Evolutionary conservation across 345 rosid genomes (phyloP), one percentile per base, ranked within the genome.

Genomic region (Syzygium aqueum): DNA sequence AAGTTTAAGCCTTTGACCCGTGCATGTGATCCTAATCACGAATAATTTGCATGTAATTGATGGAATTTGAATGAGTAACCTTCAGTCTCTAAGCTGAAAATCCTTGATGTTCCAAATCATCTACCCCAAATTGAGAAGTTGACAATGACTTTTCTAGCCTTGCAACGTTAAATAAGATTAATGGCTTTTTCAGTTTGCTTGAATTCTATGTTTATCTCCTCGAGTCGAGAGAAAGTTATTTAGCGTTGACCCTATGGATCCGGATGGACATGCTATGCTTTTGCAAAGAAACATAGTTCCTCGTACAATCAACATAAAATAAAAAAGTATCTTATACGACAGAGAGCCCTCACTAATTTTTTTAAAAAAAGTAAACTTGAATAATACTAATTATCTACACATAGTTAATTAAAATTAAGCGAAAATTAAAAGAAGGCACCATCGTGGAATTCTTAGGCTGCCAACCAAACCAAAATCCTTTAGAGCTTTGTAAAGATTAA

Each of bases 41-140:
- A 73, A 33, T 73, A 19, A 10, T 73, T 73, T 73, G 22, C 0
- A 10, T 19, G 7, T 2, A 43, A 37, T 5, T 73, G 23, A 5
- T 73, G 49, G 2, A 13, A 73, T 73, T 37, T 73, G 27, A 73
- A 73, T 0, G 8, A 21, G 7, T 21, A 27, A 37, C 7, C 82
- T 37, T 2, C 2, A 9, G 0, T 37, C 0, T 19, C 27, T 73
- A 9, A 19, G 4, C 11, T 17, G 46, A 0, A 17, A 73, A 73
- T 73, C 5, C 1, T 1, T 3, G 5, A 23, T 2, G 11, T 57
- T 57, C n/a, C 13, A 6, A 23, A 10, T 3, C n/a, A 23, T 22
- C 11, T 22, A 1, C 49, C 9, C 2, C 14, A 19, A 37, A 37
- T 37, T 37, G 25, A 37, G 82, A 73, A 8, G 49, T 73, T 22